These are phyloP conservation scores for Simplicillium aogashimaense DNA, from an alignment of 2,329 filamentous ascomycete species.

Conservation along the genomic window DNA sequence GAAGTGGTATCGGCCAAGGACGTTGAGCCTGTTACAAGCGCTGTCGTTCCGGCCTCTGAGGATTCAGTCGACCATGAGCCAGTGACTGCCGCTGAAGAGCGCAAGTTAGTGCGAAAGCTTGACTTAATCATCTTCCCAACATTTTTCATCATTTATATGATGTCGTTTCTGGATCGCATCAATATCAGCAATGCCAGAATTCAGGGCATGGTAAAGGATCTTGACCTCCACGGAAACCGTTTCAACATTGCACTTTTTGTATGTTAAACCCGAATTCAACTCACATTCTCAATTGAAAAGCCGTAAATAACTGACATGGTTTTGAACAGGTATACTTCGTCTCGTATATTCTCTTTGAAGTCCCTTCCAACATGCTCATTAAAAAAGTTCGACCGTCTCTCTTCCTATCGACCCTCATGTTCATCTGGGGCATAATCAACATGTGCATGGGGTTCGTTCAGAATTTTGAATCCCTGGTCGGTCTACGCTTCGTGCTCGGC, in stretches of 20 bases:
- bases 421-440: slow-evolving; percentile 27
- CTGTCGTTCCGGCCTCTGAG: too few relatives aligned
- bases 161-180: slow-evolving; percentile 32
- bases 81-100: slow-evolving; percentile 12
- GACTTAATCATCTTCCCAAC: slow-evolving; percentile 29
- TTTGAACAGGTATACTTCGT: slow-evolving; percentile 19
- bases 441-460: slow-evolving; percentile 27
- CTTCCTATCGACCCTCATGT: slow-evolving; percentile 25
- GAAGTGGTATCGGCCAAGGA: too few relatives aligned
- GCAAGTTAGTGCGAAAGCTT: slow-evolving; percentile 27
- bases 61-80: not conserved
- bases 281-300: too few relatives aligned
- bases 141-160: slow-evolving; percentile 28
- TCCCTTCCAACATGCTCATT: slow-evolving; percentile 35
- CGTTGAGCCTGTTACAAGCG: too few relatives aligned
- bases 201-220: slow-evolving; percentile 29
- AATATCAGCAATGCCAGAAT: slow-evolving; percentile 39
- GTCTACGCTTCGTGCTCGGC: slow-evolving; percentile 26
- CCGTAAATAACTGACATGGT: too few relatives aligned
- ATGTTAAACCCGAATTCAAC: slow-evolving; percentile 1
- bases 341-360: slow-evolving; percentile 32
- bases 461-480: slow-evolving; percentile 20
- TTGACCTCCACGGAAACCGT: slow-evolving; percentile 27
- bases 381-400: slow-evolving; percentile 27
- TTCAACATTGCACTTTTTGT: slow-evolving; percentile 33